phyloP scores from a whole-genome alignment of 1,284 basidiomycete genomes.

The Cystobasidium sp. region DNA sequence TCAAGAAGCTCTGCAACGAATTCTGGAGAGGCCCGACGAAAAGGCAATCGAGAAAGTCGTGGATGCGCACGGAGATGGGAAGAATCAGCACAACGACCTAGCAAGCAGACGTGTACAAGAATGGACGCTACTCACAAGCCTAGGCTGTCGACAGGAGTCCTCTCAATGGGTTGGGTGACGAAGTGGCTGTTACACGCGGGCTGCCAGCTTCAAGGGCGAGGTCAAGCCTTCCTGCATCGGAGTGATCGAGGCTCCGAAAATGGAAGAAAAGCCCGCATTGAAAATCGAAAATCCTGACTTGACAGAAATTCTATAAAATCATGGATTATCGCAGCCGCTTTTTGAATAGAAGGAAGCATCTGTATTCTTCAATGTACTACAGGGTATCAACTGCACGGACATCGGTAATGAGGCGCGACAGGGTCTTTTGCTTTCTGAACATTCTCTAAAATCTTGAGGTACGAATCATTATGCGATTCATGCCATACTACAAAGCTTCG shows the following conservation, averaged over 20 bases:
- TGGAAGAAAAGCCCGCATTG: neutral
- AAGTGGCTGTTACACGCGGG: neutral
- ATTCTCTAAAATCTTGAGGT: no score
- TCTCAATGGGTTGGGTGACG: constrained; percentile 19
- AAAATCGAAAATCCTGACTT: neutral
- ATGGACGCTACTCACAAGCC: constrained; percentile 21
- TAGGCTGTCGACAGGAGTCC: constrained; percentile 24
- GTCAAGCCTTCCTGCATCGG: constrained; percentile 10
- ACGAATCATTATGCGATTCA: no score
- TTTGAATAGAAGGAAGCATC: no score
- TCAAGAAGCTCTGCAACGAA: constrained; percentile 40
- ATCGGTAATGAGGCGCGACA: no score
- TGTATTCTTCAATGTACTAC: no score
- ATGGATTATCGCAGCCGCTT: neutral
- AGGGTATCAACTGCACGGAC: no score
- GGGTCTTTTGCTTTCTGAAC: no score
- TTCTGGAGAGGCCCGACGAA: constrained; percentile 5
- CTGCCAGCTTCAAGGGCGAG: neutral
- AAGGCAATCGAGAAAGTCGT: constrained; percentile 10
- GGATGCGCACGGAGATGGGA: neutral
- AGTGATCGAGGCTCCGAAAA: neutral
- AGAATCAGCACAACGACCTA: neutral
- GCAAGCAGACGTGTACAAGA: neutral
- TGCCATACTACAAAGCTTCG: no score
- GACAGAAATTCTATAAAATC: neutral